These are phyloP conservation scores for Lyophyllum atratum DNA, from an alignment of 768 basidiomycete species.

Conservation along the genomic window DNA sequence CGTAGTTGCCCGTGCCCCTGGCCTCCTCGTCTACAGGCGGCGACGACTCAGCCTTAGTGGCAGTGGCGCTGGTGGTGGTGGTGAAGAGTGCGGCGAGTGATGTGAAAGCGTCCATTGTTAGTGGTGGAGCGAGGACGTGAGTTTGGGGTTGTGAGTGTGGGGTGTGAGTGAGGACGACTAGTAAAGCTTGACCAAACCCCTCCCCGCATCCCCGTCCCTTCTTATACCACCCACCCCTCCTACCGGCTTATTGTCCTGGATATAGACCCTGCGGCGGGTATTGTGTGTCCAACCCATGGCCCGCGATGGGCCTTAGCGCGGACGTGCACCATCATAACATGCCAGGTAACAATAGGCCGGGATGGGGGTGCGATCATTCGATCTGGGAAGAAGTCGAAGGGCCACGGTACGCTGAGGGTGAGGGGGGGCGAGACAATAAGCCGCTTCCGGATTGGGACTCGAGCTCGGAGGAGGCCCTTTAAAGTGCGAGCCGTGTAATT, in stretches of 20 bases:
- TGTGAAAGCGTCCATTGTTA: constrained; percentile 3
- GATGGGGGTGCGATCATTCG: no score
- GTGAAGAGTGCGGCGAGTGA: constrained; percentile 2
- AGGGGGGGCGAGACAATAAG: no score
- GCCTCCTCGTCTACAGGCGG: background rate
- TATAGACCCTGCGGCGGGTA: background rate
- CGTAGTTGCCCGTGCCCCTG: background rate
- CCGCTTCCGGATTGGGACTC: no score
- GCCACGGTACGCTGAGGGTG: no score
- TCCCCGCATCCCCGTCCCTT: background rate
- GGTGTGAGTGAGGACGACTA: background rate
- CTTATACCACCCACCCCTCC: background rate
- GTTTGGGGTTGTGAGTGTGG: background rate
- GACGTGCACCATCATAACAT: no score
- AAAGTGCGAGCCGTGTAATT: no score
- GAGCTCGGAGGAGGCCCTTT: no score
- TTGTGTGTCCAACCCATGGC: background rate
- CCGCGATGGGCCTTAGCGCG: no score
- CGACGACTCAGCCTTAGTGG: background rate
- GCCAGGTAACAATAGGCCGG: no score
- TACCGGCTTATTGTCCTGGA: background rate
- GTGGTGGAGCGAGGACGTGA: background rate
- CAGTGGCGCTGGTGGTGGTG: background rate
- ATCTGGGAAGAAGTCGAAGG: no score
- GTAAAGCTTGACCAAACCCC: background rate